phyloP scores from a whole-genome alignment of 1,284 basidiomycete species.

The Meira nashicola region DNA sequence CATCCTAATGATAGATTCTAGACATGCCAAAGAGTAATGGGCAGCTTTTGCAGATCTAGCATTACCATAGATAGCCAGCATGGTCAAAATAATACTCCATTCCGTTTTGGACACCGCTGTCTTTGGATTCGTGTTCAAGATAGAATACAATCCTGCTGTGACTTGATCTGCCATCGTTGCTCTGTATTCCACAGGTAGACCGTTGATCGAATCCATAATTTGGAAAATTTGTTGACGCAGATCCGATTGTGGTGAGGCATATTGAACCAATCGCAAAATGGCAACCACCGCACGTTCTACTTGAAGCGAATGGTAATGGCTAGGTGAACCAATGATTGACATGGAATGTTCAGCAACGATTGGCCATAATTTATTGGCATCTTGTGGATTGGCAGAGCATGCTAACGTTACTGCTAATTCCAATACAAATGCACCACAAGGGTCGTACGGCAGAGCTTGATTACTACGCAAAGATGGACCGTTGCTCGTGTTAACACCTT shows the following conservation, averaged over 20 bases:
- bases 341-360: conserved; percentile 87
- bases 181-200: conserved; percentile 71
- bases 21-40: conserved; percentile 72
- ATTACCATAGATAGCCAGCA: conserved; percentile 70
- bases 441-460: conserved; percentile 72
- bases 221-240: conserved; percentile 88
- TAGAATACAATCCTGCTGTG: conserved; percentile 72
- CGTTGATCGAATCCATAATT: conserved; percentile 80
- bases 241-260: conserved; percentile 58
- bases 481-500: background rate
- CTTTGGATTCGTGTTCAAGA: conserved; percentile 69
- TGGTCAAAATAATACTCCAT: conserved; percentile 85
- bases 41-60: conserved; percentile 82
- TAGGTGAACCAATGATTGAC: conserved; percentile 69
- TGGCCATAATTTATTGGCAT: conserved; percentile 84
- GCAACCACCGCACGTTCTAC: conserved; percentile 90
- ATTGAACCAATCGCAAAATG: conserved; percentile 30
- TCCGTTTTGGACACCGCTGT: conserved; percentile 76
- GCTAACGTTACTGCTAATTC: conserved; percentile 89
- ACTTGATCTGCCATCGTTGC: conserved; percentile 84
- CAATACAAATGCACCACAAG: conserved; percentile 84
- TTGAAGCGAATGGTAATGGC: conserved; percentile 78
- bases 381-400: conserved; percentile 60
- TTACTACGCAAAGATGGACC: background rate
- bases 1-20: conserved; percentile 58